Evolutionary conservation across 1,139 yeast species (phyloP).

Genomic region (Diutina mesorugosa): DNA sequence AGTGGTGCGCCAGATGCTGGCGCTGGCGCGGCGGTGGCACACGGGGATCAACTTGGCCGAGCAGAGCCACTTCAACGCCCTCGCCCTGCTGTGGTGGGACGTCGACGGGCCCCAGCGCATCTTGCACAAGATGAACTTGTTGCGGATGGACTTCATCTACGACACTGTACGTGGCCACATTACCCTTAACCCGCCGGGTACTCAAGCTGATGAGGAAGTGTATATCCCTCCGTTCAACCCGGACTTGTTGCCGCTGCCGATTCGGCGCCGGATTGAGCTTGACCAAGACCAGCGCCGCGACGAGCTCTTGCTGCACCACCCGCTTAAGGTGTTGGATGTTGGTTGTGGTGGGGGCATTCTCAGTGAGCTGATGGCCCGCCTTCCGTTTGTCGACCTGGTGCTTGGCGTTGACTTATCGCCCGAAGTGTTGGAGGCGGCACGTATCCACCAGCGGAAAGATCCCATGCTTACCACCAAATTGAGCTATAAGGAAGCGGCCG

Average conservation of each 20-base stretch:
- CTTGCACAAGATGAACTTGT: slow-evolving; percentile 84
- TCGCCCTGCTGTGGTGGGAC: slow-evolving; percentile 96
- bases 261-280: slow-evolving; percentile 30
- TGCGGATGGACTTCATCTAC: slow-evolving; percentile 77
- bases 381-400: slow-evolving; percentile 49
- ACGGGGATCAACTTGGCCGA: slow-evolving; percentile 25
- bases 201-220: slow-evolving; percentile 34
- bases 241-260: slow-evolving; percentile 47
- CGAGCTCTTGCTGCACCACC: slow-evolving; percentile 18
- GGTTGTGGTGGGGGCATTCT: slow-evolving; percentile 98
- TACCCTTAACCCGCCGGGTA: slow-evolving; percentile 21
- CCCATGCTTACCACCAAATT: slow-evolving; percentile 46
- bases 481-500: slow-evolving; percentile 42
- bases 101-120: slow-evolving; percentile 86
- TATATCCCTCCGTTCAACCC: slow-evolving; percentile 72
- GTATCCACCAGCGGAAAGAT: slow-evolving; percentile 51
- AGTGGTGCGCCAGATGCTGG: neutral
- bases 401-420: slow-evolving; percentile 76
- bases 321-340: slow-evolving; percentile 58
- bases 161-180: slow-evolving; percentile 39
- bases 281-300: slow-evolving; percentile 36
- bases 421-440: slow-evolving; percentile 75
- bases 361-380: slow-evolving; percentile 75
- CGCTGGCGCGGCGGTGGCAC: neutral
- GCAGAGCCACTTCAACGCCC: slow-evolving; percentile 64